Percentiles rank a stretch among this genome's conserved stretches.
Evolutionary conservation across 2,329 filamentous ascomycete genomes (phyloP).

Genomic region (Fusarium odoratissimum): DNA sequence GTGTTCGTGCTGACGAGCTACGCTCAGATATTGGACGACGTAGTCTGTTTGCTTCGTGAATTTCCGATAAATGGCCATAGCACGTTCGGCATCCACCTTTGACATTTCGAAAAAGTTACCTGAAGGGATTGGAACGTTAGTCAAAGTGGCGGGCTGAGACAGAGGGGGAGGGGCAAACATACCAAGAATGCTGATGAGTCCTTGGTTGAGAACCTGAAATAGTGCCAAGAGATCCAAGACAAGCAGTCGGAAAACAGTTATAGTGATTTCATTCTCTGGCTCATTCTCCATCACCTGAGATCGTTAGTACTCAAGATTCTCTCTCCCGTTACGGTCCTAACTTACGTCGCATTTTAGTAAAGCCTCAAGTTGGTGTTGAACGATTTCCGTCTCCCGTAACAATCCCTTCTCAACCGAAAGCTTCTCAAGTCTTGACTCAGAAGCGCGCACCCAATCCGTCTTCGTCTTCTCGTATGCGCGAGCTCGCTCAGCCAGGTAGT

Average conservation of each 20-base stretch:
- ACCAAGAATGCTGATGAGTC: constrained; percentile 96
- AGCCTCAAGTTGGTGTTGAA: constrained; percentile 88
- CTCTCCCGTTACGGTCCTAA: constrained; percentile 26
- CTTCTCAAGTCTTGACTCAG: constrained; percentile 85
- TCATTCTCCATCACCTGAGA: constrained; percentile 85
- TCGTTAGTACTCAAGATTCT: constrained; percentile 10
- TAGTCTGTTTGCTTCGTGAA: constrained; percentile 94
- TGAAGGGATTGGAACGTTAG: constrained; percentile 51
- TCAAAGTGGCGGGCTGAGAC: constrained; percentile 17
- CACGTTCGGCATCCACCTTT: constrained; percentile 89
- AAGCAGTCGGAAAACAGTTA: constrained; percentile 91
- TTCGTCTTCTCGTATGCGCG: constrained; percentile 86
- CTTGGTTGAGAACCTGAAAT: constrained; percentile 96
- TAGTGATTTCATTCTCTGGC: constrained; percentile 94
- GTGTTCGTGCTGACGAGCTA: constrained; percentile 90
- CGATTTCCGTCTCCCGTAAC: constrained; percentile 87
- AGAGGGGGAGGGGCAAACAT: constrained; percentile 48
- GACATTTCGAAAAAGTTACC: constrained; percentile 99
- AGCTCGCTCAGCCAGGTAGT: constrained; percentile 86
- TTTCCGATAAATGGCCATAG: constrained; percentile 89
- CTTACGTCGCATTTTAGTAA: constrained; percentile 90
- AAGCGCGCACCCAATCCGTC: constrained; percentile 88
- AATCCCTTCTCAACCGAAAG: constrained; percentile 92
- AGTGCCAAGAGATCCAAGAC: constrained; percentile 90
- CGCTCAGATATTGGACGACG: constrained; percentile 88